These are phyloP conservation scores for Crinitomyces ghanaensis DNA, from an alignment of 805 yeast genomes.

Conservation along the genomic window DNA sequence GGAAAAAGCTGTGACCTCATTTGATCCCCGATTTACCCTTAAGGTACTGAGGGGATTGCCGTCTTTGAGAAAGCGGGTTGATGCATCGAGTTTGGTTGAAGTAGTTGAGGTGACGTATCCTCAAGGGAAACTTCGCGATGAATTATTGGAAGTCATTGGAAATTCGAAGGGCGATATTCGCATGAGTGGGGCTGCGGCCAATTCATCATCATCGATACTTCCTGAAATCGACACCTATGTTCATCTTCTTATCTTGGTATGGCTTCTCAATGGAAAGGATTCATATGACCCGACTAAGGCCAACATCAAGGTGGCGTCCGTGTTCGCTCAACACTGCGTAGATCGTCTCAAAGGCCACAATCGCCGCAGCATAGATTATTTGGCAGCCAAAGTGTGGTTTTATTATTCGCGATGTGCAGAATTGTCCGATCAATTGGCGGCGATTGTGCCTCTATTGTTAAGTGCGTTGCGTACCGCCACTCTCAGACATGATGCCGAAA, in stretches of 20 bases:
- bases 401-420: slow-evolving; percentile 74
- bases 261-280: slow-evolving; percentile 52
- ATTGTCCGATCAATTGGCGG: slow-evolving; percentile 35
- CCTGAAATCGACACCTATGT: slow-evolving; percentile 77
- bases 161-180: slow-evolving; percentile 9
- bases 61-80: slow-evolving; percentile 54
- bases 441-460: slow-evolving; percentile 61
- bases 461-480: slow-evolving; percentile 76
- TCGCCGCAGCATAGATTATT: slow-evolving; percentile 72
- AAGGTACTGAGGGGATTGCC: slow-evolving; percentile 79
- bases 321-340: slow-evolving; percentile 25
- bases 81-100: slow-evolving; percentile 41
- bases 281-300: slow-evolving; percentile 39
- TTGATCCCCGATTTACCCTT: slow-evolving; percentile 80
- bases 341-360: slow-evolving; percentile 46
- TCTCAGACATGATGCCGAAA: slow-evolving; percentile 84
- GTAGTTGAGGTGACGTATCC: slow-evolving; percentile 50
- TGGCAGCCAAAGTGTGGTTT: slow-evolving; percentile 89
- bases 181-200: slow-evolving; percentile 10
- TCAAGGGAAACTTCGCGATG: slow-evolving; percentile 27
- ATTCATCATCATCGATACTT: slow-evolving; percentile 27
- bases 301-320: slow-evolving; percentile 29
- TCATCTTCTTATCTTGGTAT: slow-evolving; percentile 69
- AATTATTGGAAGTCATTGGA: slow-evolving; percentile 21
- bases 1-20: slow-evolving; percentile 52